These are phyloP conservation scores for Tulasnella sp. DNA, from an alignment of 768 basidiomycete genomes.

Conservation along the genomic window DNA sequence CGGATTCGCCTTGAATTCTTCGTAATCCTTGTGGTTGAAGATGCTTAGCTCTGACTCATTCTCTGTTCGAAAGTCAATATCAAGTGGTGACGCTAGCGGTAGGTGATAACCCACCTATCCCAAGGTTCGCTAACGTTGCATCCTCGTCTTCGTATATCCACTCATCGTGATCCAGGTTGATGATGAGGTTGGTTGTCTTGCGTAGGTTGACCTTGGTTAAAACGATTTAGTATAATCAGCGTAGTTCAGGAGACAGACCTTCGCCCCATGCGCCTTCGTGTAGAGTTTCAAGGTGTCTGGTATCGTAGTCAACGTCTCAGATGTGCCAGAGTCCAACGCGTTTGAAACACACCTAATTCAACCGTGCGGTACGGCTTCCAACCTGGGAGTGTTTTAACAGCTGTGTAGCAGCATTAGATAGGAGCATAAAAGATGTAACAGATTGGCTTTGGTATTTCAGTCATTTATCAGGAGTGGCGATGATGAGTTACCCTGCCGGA, in stretches of 20 bases:
- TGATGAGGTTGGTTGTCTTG: constrained; percentile 93
- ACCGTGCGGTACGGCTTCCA: constrained; percentile 83
- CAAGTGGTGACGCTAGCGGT: not conserved
- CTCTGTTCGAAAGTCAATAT: constrained; percentile 36
- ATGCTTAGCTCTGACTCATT: constrained; percentile 94
- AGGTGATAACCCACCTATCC: constrained; percentile 51
- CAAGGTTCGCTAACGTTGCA: constrained; percentile 51
- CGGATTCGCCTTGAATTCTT: constrained; percentile 70
- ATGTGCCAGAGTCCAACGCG: too few relatives aligned
- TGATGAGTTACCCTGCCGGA: constrained; percentile 42
- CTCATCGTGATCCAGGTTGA: constrained; percentile 91
- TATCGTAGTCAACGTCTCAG: too few relatives aligned
- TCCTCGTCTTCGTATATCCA: constrained; percentile 70
- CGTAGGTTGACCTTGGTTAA: not conserved
- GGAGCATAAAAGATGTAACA: too few relatives aligned
- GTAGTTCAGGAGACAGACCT: constrained; percentile 36
- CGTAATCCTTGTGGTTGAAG: constrained; percentile 67
- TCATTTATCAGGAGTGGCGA: not conserved
- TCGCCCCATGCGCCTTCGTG: constrained; percentile 86
- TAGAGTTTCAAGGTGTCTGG: constrained; percentile 91
- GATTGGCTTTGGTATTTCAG: constrained; percentile 6
- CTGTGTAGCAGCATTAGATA: too few relatives aligned
- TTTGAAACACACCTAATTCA: constrained; percentile 42
- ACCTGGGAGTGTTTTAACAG: constrained; percentile 53
- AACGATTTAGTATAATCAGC: constrained; percentile 3